phyloP scores from a whole-genome alignment of 768 basidiomycete species.

The Leccinum longicurvipes region DNA sequence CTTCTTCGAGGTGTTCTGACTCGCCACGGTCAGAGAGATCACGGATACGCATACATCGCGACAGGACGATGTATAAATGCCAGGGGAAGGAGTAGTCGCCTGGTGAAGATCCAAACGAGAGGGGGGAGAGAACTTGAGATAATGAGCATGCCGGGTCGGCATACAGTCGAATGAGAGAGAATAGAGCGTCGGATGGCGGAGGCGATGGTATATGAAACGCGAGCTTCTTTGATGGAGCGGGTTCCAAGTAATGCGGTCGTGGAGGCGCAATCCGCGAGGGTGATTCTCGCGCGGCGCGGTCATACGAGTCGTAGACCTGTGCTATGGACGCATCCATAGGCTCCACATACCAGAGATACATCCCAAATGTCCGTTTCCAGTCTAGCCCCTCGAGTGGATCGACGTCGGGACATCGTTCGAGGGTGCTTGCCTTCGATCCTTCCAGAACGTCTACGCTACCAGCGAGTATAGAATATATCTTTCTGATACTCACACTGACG shows the following conservation, averaged over 20 bases:
- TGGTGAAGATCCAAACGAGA: slow-evolving; percentile 71
- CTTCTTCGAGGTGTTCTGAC: slow-evolving; percentile 33
- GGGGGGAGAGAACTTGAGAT: slow-evolving; percentile 65
- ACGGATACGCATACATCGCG: slow-evolving; percentile 75
- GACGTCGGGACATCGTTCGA: slow-evolving; percentile 53
- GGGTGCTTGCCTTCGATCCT: slow-evolving; percentile 49
- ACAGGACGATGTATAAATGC: slow-evolving; percentile 89
- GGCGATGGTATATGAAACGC: slow-evolving; percentile 43
- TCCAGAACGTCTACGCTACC: slow-evolving; percentile 66
- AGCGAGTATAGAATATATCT: slow-evolving; percentile 79
- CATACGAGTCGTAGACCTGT: slow-evolving; percentile 65
- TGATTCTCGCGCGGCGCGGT: slow-evolving; percentile 37
- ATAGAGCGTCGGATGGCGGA: slow-evolving; percentile 69
- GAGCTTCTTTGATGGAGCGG: slow-evolving; percentile 18
- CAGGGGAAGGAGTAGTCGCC: slow-evolving; percentile 84
- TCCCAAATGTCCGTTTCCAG: slow-evolving; percentile 92
- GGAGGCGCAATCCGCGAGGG: slow-evolving; percentile 48
- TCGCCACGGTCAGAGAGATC: slow-evolving; percentile 85
- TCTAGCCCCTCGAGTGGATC: slow-evolving; percentile 72
- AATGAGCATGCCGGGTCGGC: slow-evolving; percentile 68
- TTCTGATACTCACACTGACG: slow-evolving; percentile 64
- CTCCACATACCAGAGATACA: slow-evolving; percentile 86
- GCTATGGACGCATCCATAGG: slow-evolving; percentile 67
- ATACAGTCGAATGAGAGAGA: slow-evolving; percentile 74
- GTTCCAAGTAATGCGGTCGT: slow-evolving; percentile 55